Base-by-base conservation (phyloP, 2,329 filamentous ascomycete genomes). In the Alternaria infectoria region DNA sequence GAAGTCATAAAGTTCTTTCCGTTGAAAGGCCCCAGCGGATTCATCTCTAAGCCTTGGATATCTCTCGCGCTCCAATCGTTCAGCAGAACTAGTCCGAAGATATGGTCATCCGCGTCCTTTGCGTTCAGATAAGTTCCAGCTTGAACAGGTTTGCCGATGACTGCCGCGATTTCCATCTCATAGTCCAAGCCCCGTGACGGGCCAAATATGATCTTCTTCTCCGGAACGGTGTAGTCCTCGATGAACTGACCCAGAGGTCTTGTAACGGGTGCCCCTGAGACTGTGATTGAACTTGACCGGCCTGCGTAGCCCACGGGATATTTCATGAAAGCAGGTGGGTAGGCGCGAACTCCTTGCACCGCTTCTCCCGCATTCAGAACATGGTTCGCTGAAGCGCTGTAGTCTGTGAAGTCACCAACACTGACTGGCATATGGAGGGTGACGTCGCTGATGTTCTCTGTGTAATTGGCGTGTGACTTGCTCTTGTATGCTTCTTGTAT, bases 21-120 rank as follows among this genome's bases (percentile, higher is more conserved):
- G 54, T 89, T 88, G 56, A 90, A 83, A 0, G 88, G 88, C 0
- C 88, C 88, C 0, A 90, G 77, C 0, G 87, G 87, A 3, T 80
- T 80, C 87, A 90, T 89, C 68, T 90, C 88, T 21, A 87, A 79
- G 0, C 77, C 83, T 73, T 90, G 88, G 19, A 90, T 87, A 71
- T 90, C 88, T n/a, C 88, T 81, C 19, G 87, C 85, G 17, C 63
- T 85, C 88, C 88, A 90, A 65, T 90, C 88, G 65, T 90, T 90
- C 12, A 90, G 70, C 40, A 90, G 75, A 0, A 88, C 84, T n/a
- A 89, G 80, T 0, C 88, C 88, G 72, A 90, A 90, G 15, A 90
- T 87, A 66, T 90, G 86, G 0, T 87, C 82, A 15, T 80, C 77
- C 0, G 82, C 82, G 6, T 83, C 73, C 15, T 71, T 70, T n/a